Conservation (phyloP, 192 early-diverging fungal species). For the Chytriomyces hyalinus region DNA sequence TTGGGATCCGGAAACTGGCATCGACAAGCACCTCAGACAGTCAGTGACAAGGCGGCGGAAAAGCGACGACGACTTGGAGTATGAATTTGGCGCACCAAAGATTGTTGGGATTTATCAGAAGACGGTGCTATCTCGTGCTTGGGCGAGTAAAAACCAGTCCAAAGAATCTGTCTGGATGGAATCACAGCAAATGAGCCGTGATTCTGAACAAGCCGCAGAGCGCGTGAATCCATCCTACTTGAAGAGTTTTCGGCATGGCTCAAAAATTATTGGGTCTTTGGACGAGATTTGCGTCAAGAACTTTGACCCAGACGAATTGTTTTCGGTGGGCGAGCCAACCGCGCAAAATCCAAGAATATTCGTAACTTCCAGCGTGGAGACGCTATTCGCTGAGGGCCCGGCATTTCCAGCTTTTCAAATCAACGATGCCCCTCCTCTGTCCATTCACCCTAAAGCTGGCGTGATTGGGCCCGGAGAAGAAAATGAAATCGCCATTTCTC, state of each 20-base stretch:
- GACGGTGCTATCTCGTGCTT: background rate
- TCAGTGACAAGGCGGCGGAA: background rate
- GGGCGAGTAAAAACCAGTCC: background rate
- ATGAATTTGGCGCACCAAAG: constrained; percentile 35
- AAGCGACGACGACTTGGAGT: constrained; percentile 11
- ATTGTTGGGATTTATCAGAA: constrained; percentile 22
- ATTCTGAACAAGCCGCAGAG: constrained; percentile 5
- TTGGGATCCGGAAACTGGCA: background rate
- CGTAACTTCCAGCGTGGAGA: constrained; percentile 7
- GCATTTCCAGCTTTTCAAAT: background rate
- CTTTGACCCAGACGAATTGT: background rate
- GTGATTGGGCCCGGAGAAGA: constrained; percentile 26
- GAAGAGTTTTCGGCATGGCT: background rate
- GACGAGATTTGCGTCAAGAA: constrained; percentile 18
- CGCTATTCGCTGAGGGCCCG: background rate
- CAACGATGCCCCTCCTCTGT: constrained; percentile 21
- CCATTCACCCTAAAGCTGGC: constrained; percentile 25
- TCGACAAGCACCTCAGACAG: background rate
- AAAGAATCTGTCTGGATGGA: background rate
- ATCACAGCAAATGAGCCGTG: background rate
- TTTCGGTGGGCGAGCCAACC: background rate
- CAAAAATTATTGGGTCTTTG: background rate
- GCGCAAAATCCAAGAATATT: constrained; percentile 20
- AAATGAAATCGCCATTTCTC: constrained; percentile 3
- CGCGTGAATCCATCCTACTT: constrained; percentile 15